Base-by-base conservation (phyloP, 2,329 filamentous ascomycete species). In the Penicillium sp. region DNA sequence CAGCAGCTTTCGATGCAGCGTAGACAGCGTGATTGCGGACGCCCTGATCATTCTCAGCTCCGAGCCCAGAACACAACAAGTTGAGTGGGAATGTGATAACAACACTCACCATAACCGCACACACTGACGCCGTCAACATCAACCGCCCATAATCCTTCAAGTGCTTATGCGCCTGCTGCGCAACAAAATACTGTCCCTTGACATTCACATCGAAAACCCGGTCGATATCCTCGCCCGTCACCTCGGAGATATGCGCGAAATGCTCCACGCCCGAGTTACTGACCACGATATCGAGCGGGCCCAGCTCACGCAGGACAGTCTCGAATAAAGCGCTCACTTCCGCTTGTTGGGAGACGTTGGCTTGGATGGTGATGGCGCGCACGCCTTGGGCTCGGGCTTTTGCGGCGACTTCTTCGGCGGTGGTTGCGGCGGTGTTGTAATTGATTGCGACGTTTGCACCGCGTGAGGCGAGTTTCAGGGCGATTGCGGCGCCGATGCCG, bases 131-230 rank as follows among this genome's bases (percentile, higher is more conserved):
- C 11, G 50, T 52, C 32, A 51, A 20, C 35, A 52, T 51, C 10
- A 52, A 35, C 4, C 50, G 33, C 13, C 50, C 50, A 30, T 39
- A 42, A 27, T 50, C 48, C 16, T 30, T 44, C 48, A 52, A 44
- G 29, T 51, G 38, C 16, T 41, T 43, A 38, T 41, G 47, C 11
- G 50, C 50, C 37, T 48, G 41, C 25, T 52, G 46, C 14, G 48
- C 48, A 23, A 52, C 50, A 39, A 52, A 51, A 33, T 50, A 52
- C 35, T 52, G 50, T 1, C 48, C 48, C 37, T 52, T 52, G 4
- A 52, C 46, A 36, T 52, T 52, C 4, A 51, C 46, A 11, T 40
- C 48, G 18, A 51, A 52, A 16, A 52, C 30, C 4, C 40, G 41
- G 32, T 52, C 50, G 8, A 52, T 51, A 12, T 52, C 50, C 14